Base-by-base conservation (phyloP, 352 stramenopile genomes). In the Aphanomyces invadans region DNA sequence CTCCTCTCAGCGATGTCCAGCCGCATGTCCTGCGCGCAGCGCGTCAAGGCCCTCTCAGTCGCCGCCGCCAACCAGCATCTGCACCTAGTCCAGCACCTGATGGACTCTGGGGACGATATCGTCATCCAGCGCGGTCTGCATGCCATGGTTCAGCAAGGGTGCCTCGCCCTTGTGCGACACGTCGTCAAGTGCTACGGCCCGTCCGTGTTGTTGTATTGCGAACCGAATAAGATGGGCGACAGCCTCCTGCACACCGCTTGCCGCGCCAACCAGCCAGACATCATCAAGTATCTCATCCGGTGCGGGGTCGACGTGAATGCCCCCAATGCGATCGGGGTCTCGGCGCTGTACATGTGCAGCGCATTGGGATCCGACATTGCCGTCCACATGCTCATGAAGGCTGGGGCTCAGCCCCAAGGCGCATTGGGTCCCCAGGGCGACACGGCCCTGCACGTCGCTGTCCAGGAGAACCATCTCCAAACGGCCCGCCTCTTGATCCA, bases 391-490 rank as follows among this genome's bases (percentile, higher is more conserved):
- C 70, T 93, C 23, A 51, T 93, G 21, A 62, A 83, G 48, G 79
- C 78, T 11, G 21, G 21, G 10, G 60, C 60, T 5, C 23, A 33
- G n/a, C 19, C 36, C 19, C 23, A n/a, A 4, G 81, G 81, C 12
- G 55, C 76, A 21, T 81, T 89, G 33, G 84, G 84, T 2, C 84
- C 84, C 0, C 85, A 83, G 64, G 79, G 82, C 36, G 81, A 93
- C 73, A 88, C 78, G 10, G 75, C 84, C 21, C 73, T 93, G 36
- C 84, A 93, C 63, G 87, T 93, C 28, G 81, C 84, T 2, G 82
- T 82, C 9, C 84, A 93, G 71, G 84, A 93, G 51, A 91, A 91
- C 68, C 84, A 90, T 45, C 62, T 89, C 31, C 75, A 72, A 52
- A 78, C 90, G 31, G 75, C 78, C 62, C 54, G 89, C 17, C 70